Evolutionary conservation across 1,284 basidiomycete species (phyloP).

Genomic region (Farysia itapuensis): DNA sequence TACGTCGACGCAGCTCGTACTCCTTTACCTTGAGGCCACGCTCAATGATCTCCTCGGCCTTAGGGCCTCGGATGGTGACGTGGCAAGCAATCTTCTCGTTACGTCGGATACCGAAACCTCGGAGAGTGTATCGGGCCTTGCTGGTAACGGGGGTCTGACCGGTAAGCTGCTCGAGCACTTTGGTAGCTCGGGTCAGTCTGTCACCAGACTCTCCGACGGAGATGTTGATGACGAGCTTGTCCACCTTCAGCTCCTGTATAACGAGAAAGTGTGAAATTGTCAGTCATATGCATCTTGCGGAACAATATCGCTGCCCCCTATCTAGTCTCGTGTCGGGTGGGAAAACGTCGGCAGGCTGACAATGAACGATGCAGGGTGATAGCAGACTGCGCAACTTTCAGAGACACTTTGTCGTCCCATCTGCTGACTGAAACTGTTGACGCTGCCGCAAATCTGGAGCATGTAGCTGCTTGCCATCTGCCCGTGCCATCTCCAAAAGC

Average conservation of each 20-base stretch:
- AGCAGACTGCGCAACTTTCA: no score
- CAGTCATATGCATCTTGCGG: no score
- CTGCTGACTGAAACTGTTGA: no score
- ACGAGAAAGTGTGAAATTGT: no score
- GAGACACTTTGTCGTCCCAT: no score
- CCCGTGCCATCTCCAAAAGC: no score
- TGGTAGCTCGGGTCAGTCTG: constrained; percentile 96
- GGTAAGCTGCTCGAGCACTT: constrained; percentile 98
- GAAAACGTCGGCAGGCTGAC: no score
- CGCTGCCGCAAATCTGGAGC: no score
- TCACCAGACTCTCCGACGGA: constrained; percentile 99
- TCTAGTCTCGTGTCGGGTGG: no score
- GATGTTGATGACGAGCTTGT: constrained; percentile 99
- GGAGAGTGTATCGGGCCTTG: constrained; percentile 99
- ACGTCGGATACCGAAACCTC: constrained; percentile 97
- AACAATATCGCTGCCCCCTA: no score
- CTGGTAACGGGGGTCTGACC: constrained; percentile 99
- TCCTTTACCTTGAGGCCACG: constrained; percentile 99
- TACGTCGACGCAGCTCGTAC: constrained; percentile 85
- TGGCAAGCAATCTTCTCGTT: constrained; percentile 99
- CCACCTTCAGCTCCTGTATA: constrained; percentile 82
- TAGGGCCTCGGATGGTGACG: constrained; percentile 98
- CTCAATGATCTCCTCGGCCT: constrained; percentile 98
- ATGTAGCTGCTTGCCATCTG: no score
- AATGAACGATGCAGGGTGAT: no score